Evolutionary conservation across 2,329 filamentous ascomycete genomes (phyloP).

Genomic region (Simplicillium aogashimaense): DNA sequence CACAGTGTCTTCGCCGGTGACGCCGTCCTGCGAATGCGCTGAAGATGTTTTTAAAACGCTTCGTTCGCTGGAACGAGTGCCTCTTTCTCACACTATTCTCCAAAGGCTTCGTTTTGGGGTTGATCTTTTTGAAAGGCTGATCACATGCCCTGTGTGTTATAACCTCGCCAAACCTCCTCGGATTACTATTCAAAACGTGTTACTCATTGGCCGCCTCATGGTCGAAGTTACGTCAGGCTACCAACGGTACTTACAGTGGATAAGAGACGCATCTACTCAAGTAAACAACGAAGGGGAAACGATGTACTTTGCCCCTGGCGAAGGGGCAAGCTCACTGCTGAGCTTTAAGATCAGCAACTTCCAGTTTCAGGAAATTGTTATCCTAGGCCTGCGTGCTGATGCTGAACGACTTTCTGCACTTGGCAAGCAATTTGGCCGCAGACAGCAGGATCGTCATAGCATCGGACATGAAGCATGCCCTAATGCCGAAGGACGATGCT

Average conservation of each 20-base stretch:
- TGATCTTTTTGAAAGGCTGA: slow-evolving; percentile 11
- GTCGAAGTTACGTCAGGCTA: slow-evolving; percentile 16
- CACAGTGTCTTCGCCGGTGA: too few species aligned
- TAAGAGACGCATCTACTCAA: slow-evolving; percentile 12
- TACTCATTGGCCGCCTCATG: slow-evolving; percentile 16
- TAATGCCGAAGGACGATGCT: slow-evolving; percentile 14
- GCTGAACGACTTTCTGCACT: slow-evolving; percentile 9
- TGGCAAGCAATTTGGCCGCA: slow-evolving; percentile 13
- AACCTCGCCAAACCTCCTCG: slow-evolving; percentile 17
- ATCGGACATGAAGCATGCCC: slow-evolving; percentile 16
- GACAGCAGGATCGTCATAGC: slow-evolving; percentile 16
- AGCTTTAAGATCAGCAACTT: too few species aligned
- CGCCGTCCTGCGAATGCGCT: too few species aligned
- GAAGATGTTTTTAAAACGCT: too few species aligned
- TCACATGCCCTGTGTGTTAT: slow-evolving; percentile 16
- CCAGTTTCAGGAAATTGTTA: too few species aligned
- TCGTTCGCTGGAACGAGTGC: too few species aligned
- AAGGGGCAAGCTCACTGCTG: too few species aligned
- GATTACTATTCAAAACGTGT: slow-evolving; percentile 17
- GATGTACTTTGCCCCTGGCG: too few species aligned
- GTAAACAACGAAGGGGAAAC: not conserved
- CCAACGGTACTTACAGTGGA: slow-evolving; percentile 15
- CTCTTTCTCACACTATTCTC: too few species aligned
- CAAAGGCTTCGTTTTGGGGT: too few species aligned
- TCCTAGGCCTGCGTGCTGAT: slow-evolving; percentile 4